Conservation (phyloP, 345 rosid species). For the Boechera stricta region DNA sequence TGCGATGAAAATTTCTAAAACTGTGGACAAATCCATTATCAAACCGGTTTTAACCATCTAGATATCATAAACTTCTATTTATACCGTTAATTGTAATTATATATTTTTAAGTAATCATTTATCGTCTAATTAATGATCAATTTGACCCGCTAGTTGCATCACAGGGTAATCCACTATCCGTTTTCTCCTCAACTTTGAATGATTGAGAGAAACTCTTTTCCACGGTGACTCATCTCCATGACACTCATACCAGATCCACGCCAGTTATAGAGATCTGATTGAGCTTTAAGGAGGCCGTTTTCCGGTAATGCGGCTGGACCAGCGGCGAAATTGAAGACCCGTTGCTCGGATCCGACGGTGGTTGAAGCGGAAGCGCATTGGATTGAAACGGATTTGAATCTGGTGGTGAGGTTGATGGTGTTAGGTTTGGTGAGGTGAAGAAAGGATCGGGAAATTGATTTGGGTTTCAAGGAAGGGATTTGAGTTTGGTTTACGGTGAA, state of each 20-base stretch:
- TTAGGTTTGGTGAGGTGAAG: slow-evolving; percentile 31
- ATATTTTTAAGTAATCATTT: too few species aligned
- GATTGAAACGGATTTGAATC: slow-evolving; percentile 49
- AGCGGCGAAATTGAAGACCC: slow-evolving; percentile 90
- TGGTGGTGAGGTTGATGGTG: slow-evolving; percentile 33
- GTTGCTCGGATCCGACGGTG: slow-evolving; percentile 43
- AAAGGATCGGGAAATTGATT: slow-evolving; percentile 30
- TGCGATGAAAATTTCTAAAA: background rate
- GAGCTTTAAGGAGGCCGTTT: slow-evolving; percentile 73
- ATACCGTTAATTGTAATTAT: too few species aligned
- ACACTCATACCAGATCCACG: slow-evolving; percentile 96
- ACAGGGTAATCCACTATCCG: too few species aligned
- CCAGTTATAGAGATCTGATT: slow-evolving; percentile 88
- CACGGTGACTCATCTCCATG: slow-evolving; percentile 99
- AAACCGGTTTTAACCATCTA: slow-evolving; percentile 5
- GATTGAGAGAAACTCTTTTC: slow-evolving; percentile 83
- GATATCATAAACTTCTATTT: background rate
- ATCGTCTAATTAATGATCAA: too few species aligned
- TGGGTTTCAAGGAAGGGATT: slow-evolving; percentile 37
- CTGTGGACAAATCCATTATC: background rate
- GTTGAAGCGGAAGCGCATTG: slow-evolving; percentile 47
- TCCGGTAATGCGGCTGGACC: slow-evolving; percentile 90
- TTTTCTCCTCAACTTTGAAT: slow-evolving; percentile 50
- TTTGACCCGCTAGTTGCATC: too few species aligned
- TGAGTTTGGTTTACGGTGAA: slow-evolving; percentile 49